Evolutionary conservation across 2,329 filamentous ascomycete genomes (phyloP).

Genomic region (Aureobasidium subglaciale): DNA sequence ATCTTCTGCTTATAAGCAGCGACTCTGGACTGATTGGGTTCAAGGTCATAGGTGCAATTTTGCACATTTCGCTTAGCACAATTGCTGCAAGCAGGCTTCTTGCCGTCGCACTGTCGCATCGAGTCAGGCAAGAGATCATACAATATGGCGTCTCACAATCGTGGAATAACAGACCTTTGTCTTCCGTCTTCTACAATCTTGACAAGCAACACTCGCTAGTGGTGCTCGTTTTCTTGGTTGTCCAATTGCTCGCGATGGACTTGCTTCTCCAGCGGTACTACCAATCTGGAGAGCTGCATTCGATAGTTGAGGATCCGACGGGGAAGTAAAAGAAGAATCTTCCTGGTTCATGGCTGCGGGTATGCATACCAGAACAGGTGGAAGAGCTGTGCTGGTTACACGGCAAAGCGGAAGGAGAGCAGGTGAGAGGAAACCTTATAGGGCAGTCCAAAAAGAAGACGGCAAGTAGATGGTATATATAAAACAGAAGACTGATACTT

Average conservation of each 20-base stretch:
- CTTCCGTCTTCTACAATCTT: slow-evolving; percentile 12
- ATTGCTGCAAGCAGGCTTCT: slow-evolving; percentile 6
- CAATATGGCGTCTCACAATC: neutral
- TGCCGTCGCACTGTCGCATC: slow-evolving; percentile 2
- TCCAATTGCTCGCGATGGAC: neutral
- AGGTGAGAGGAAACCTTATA: neutral
- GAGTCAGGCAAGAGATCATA: neutral
- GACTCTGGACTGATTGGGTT: slow-evolving; percentile 6
- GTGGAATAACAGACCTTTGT: slow-evolving; percentile 1
- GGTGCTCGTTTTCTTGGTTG: slow-evolving; percentile 1
- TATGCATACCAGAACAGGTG: neutral
- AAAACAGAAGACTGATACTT: neutral
- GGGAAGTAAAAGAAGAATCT: neutral
- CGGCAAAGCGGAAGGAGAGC: neutral
- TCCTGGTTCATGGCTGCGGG: slow-evolving; percentile 4
- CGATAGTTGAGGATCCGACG: neutral
- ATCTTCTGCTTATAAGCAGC: slow-evolving; percentile 13
- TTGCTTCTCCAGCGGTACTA: neutral
- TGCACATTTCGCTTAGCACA: neutral
- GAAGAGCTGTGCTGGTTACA: neutral
- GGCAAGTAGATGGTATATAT: neutral
- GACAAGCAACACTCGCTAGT: slow-evolving; percentile 8
- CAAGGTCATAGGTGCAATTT: slow-evolving; percentile 5
- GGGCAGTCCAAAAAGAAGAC: neutral
- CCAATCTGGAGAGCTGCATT: neutral